Evolutionary conservation across 176 grass and related monocot species (phyloP).

Genomic region (Oryza officinalis): DNA sequence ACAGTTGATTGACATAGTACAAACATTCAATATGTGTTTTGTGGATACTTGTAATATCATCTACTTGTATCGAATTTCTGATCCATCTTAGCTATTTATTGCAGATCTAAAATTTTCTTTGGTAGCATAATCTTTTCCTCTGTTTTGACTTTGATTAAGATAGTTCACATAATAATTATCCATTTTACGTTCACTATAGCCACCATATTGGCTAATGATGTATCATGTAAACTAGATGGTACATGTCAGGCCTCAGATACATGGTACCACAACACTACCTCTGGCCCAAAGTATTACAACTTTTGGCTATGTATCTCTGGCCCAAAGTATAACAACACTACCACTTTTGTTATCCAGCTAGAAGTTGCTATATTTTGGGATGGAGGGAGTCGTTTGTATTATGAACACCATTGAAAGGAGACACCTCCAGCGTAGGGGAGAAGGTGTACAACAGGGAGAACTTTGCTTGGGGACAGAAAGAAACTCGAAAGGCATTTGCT

Average conservation of each 20-base stretch:
- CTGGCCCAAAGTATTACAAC: no score
- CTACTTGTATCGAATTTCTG: no score
- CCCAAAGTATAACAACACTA: no score
- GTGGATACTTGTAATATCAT: not conserved
- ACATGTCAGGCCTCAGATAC: not conserved
- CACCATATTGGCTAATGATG: not conserved
- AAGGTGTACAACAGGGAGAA: not conserved
- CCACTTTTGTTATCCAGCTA: no score
- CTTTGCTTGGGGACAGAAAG: not conserved
- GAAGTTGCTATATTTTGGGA: no score
- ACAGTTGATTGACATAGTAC: not conserved
- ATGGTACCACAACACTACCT: not conserved
- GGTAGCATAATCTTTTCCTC: not conserved
- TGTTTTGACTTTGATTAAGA: constrained; percentile 18
- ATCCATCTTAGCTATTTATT: not conserved
- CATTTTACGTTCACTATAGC: not conserved
- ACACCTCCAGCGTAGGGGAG: not conserved
- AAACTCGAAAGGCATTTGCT: no score
- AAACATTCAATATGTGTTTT: not conserved
- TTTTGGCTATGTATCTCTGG: no score
- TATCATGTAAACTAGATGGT: not conserved
- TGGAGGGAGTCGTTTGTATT: not conserved
- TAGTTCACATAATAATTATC: not conserved
- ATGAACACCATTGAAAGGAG: not conserved
- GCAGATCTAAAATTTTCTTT: not conserved